These are phyloP conservation scores for Solanum pennellii DNA, from an alignment of 257 asterid species.

Conservation along the genomic window DNA sequence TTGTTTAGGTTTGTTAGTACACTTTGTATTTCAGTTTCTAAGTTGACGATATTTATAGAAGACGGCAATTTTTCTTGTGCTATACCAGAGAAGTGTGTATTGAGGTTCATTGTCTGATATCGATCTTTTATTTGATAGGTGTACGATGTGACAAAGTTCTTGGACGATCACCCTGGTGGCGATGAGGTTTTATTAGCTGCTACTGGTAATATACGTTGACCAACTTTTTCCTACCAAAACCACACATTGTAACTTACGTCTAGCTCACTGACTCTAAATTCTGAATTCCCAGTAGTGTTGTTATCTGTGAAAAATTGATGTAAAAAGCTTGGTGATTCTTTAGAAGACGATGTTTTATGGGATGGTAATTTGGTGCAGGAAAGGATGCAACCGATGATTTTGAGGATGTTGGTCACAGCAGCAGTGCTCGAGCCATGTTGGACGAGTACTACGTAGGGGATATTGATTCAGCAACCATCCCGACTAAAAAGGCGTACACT, in stretches of 20 bases:
- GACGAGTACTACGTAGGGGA: conserved; percentile 55
- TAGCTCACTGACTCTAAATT: background rate
- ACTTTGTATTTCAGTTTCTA: background rate
- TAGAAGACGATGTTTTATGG: background rate
- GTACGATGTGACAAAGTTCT: conserved; percentile 68
- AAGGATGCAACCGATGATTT: conserved; percentile 85
- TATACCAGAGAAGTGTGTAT: background rate
- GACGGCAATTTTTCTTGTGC: background rate
- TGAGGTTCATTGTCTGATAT: background rate
- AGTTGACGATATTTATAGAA: background rate
- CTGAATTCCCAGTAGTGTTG: background rate
- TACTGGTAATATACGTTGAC: conserved; percentile 32
- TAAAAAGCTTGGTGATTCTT: background rate
- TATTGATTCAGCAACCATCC: conserved; percentile 40
- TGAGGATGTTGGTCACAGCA: conserved; percentile 85
- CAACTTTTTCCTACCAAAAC: background rate
- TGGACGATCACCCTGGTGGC: conserved; percentile 97
- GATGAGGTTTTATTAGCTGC: conserved; percentile 79
- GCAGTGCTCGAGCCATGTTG: conserved; percentile 55
- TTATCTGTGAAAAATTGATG: background rate
- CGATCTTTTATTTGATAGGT: conserved; percentile 28
- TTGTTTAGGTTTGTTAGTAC: background rate
- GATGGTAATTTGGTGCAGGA: conserved; percentile 25
- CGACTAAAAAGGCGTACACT: conserved; percentile 34
- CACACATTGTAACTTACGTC: background rate